Conservation (phyloP, 768 basidiomycete species). For the Chalciporus chontae region DNA sequence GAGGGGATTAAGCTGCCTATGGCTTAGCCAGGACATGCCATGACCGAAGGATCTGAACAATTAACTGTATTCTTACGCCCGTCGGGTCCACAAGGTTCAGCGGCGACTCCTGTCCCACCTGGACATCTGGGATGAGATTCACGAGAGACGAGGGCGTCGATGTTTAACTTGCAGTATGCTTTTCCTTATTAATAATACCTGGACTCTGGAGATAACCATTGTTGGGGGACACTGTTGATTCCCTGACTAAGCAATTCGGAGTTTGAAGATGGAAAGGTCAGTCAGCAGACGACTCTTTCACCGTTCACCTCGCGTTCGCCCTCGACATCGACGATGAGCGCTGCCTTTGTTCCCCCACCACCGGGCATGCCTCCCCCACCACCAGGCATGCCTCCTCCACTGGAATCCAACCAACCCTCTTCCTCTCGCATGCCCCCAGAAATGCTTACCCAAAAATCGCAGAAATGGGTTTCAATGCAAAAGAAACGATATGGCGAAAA, state of each 20-base stretch:
- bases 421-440: slow-evolving; percentile 51
- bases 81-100: too few relatives aligned
- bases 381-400: slow-evolving; percentile 40
- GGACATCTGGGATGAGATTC: too few relatives aligned
- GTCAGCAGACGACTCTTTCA: slow-evolving; percentile 26
- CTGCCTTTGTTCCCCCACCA: slow-evolving; percentile 34
- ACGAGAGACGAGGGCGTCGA: too few relatives aligned
- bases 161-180: too few relatives aligned
- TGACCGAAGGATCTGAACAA: too few relatives aligned
- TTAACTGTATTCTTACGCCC: too few relatives aligned
- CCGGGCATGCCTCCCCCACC: slow-evolving; percentile 41
- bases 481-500: slow-evolving; percentile 90
- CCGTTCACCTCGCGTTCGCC: slow-evolving; percentile 10
- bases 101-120: too few relatives aligned
- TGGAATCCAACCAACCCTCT: slow-evolving; percentile 30
- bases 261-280: slow-evolving; percentile 12
- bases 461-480: slow-evolving; percentile 96
- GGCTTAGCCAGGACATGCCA: too few relatives aligned
- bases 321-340: slow-evolving; percentile 33
- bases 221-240: too few relatives aligned
- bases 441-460: slow-evolving; percentile 85
- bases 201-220: too few relatives aligned
- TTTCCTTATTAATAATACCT: too few relatives aligned
- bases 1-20: too few relatives aligned
- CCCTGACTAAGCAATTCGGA: slow-evolving; percentile 12